These are phyloP conservation scores for Helenozyma baotianmanensis DNA, from an alignment of 805 yeast genomes.

Conservation along the genomic window DNA sequence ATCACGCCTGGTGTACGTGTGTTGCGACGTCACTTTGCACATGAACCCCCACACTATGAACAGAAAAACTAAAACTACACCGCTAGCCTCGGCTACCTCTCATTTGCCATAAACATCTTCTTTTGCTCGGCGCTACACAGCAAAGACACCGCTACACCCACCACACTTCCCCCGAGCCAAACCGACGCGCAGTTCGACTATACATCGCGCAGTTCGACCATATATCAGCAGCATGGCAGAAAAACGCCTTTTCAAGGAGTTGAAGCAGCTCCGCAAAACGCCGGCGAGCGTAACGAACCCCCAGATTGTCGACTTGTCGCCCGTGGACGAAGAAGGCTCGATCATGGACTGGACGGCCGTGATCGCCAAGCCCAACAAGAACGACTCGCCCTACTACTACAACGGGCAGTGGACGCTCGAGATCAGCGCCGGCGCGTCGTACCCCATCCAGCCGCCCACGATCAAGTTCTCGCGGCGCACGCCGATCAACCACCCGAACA, in stretches of 20 bases:
- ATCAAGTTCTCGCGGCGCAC: conserved; percentile 43
- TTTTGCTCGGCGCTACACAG: no score
- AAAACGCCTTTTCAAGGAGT: conserved; percentile 37
- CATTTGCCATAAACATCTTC: no score
- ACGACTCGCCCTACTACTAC: conserved; percentile 46
- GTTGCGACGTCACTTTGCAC: no score
- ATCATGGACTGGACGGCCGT: conserved; percentile 12
- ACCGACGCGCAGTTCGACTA: no score
- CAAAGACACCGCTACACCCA: no score
- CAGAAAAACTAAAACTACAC: no score
- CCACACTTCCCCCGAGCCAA: no score
- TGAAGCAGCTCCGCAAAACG: conserved; percentile 25
- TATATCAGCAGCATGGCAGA: conserved; percentile 41
- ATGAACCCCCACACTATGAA: no score
- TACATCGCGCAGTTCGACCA: no score
- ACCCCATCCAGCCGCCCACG: conserved; percentile 59
- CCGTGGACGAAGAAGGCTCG: conserved; percentile 23
- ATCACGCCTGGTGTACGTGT: no score
- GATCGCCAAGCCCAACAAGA: conserved; percentile 22
- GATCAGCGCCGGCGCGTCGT: conserved; percentile 42
- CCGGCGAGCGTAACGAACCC: conserved; percentile 27
- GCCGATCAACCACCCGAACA: conserved; percentile 40
- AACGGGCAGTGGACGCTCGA: conserved; percentile 48
- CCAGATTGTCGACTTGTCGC: conserved; percentile 41
- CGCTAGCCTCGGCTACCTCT: no score